Base-by-base conservation (phyloP, 2,329 filamentous ascomycete species). In the Hypoxylon rubiginosum region DNA sequence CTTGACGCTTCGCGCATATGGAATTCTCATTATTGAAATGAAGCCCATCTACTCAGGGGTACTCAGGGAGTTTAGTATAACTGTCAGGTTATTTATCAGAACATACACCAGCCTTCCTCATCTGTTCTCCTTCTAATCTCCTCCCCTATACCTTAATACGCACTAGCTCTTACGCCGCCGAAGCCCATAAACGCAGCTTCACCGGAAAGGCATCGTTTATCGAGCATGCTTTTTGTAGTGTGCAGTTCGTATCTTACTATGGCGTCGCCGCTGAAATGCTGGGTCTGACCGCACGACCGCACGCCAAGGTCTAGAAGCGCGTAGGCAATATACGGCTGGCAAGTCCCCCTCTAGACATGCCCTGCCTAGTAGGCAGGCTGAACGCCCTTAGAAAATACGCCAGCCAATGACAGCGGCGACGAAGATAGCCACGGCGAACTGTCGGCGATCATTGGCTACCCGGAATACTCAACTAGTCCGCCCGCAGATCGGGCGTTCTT, bases 361-460 rank as follows among this genome's bases (percentile, higher is more conserved):
- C 10, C 11, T 4, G 9, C 34, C 34, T n/a, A 17, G 11, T 36
- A 13, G 28, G 51, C 51, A 62, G 30, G 41, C 41, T 36, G 43
- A 32, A 54, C 52, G 17, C 62, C 26, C 24, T 19, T 50, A 34
- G 26, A 13, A 45, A 21, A 54, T 10, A 28, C 15, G n/a, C 13
- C 21, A 58, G 60, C 61, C 64, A 64, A 67, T 64, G 49, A 13
- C 34, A 30, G 49, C 43, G n/a, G 34, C 15, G 26, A 15, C 26
- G 52, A 24, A 24, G n/a, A 21, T 21, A 17, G 7, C 41, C 17
- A 45, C 17, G 41, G 41, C 17, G 17, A 45, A 9, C 17, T 5
- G 41, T 49, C 51, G 39, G 26, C 11, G 9, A n/a, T 41, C 19
- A 62, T 67, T 67, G 57, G 65, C 36, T 56, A 45, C 17, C 30